Evolutionary conservation across 805 yeast genomes (phyloP), one percentile per base, ranked within the genome.

Genomic region (Isabelozyma rhagii): DNA sequence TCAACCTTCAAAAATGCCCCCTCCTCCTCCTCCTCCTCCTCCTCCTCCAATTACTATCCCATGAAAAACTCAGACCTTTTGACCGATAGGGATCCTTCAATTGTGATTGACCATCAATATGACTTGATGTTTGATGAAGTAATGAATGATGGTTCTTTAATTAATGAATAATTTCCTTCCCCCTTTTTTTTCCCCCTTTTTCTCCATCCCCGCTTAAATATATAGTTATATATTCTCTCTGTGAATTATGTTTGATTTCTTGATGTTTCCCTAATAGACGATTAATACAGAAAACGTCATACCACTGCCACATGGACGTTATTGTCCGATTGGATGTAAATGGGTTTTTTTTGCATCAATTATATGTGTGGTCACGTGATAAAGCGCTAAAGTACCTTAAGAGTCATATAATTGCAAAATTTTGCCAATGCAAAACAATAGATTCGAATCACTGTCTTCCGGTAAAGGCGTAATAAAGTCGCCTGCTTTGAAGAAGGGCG

Each of bases 51-150:
- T 13, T 31, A 31, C 36, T 31, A 31, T 13, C 36, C 36, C 36
- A 31, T 31, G n/a, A 31, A 31, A 31, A 31, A 31, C 10, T 31
- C 36, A 31, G 36, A 31, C 36, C 10, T 31, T 31, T 31, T 31
- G 36, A 13, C n/a, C 36, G 36, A 31, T 2, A 31, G 36, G n/a
- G 36, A 31, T 13, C 3, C 36, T 9, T 31, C 36, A 13, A 31
- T 31, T 31, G 36, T 10, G 36, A 31, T 31, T 31, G 36, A 31
- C 36, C 36, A 31, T 15, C 45, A 54, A 36, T 63, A 61, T 50
- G 64, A 65, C 47, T 49, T 59, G 47, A 55, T 66, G 13, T 66
- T 66, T 49, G 63, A 66, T 44, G 68, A 64, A 25, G 67, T 60
- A 28, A 58, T 63, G 56, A 66, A 43, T 31, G 36, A 31, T 31